Evolutionary conservation across 768 basidiomycete species (phyloP).

Genomic region (Amyloporia xantha): DNA sequence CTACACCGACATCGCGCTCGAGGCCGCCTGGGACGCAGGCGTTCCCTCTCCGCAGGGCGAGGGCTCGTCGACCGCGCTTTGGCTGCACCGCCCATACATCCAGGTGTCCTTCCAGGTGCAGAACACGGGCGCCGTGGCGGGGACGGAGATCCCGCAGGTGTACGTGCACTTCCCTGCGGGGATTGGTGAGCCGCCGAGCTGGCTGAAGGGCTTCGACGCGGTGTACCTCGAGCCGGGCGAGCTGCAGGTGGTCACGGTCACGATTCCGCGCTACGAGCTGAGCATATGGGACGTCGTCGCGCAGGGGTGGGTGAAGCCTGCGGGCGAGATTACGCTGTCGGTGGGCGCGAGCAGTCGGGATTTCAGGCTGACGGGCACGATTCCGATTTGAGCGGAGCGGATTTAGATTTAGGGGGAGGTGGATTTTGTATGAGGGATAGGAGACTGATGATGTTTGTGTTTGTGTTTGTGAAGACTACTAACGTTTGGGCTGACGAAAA

Average conservation of each 20-base stretch:
- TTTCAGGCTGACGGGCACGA: constrained; percentile 38
- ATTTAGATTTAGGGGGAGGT: no score
- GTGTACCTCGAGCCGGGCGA: constrained; percentile 34
- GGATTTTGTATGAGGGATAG: no score
- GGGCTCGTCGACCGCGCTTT: constrained; percentile 57
- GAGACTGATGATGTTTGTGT: no score
- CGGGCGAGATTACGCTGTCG: constrained; percentile 53
- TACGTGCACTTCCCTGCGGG: constrained; percentile 59
- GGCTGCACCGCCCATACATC: constrained; percentile 65
- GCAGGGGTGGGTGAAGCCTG: constrained; percentile 72
- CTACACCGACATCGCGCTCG: constrained; percentile 31
- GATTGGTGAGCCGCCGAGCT: constrained; percentile 57
- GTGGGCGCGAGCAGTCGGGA: constrained; percentile 69
- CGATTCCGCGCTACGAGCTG: constrained; percentile 61
- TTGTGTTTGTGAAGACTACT: no score
- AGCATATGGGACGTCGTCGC: constrained; percentile 69
- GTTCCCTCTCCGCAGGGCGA: constrained; percentile 44
- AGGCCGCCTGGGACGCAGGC: constrained; percentile 55
- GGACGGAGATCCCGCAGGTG: constrained; percentile 75
- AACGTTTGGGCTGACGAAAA: no score
- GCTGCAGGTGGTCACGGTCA: constrained; percentile 37
- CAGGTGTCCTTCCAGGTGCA: constrained; percentile 55
- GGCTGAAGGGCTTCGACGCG: constrained; percentile 57
- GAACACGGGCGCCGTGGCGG: constrained; percentile 57
- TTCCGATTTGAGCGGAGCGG: constrained; percentile 15